These are phyloP conservation scores for Phialemoniopsis sp. DNA, from an alignment of 2,329 filamentous ascomycete species.

Conservation along the genomic window DNA sequence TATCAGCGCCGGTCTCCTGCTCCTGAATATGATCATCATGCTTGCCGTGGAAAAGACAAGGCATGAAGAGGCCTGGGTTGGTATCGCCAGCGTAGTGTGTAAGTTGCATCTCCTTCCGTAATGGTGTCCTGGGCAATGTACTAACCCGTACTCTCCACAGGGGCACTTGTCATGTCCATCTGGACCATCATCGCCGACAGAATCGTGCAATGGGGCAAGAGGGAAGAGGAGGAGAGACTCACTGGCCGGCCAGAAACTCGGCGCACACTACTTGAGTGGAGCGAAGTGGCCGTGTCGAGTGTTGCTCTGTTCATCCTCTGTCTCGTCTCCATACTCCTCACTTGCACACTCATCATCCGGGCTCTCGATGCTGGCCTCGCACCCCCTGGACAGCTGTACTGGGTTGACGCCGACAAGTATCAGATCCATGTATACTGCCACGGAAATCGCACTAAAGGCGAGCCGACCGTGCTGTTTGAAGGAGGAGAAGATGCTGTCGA, in stretches of 20 bases:
- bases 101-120: slow-evolving; percentile 11
- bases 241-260: slow-evolving; percentile 86
- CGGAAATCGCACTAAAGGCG: slow-evolving; percentile 59
- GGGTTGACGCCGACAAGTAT: slow-evolving; percentile 82
- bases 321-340: slow-evolving; percentile 68
- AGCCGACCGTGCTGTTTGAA: slow-evolving; percentile 84
- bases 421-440: slow-evolving; percentile 80
- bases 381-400: slow-evolving; percentile 70
- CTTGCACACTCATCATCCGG: slow-evolving; percentile 74
- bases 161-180: no score
- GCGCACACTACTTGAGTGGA: slow-evolving; percentile 79
- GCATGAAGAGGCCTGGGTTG: slow-evolving; percentile 85
- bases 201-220: slow-evolving; percentile 86
- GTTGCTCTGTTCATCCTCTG: slow-evolving; percentile 67
- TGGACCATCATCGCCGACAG: slow-evolving; percentile 42
- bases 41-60: slow-evolving; percentile 70
- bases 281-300: slow-evolving; percentile 71
- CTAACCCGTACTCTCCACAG: slow-evolving; percentile 9
- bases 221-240: slow-evolving; percentile 85
- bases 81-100: slow-evolving; percentile 77
- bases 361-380: slow-evolving; percentile 72
- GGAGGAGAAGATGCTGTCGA: slow-evolving; percentile 78
- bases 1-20: slow-evolving; percentile 61
- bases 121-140: no score
- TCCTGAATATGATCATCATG: slow-evolving; percentile 76